Evolutionary conservation across 2,329 filamentous ascomycete species (phyloP).

Genomic region (Ceratocystis huliohia): DNA sequence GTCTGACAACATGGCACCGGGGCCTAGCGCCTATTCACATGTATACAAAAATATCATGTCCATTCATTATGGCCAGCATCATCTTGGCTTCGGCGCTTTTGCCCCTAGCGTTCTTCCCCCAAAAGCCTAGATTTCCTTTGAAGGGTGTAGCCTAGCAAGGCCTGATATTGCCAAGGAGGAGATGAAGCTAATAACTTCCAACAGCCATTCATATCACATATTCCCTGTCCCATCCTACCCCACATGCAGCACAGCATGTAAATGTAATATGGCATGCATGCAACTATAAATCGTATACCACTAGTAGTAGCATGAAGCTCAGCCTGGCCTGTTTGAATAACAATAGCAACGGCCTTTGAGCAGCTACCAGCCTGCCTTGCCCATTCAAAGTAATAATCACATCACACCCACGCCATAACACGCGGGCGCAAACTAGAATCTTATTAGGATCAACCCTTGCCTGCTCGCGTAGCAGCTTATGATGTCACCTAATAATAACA

Average conservation of each 20-base stretch:
- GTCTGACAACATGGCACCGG: not conserved
- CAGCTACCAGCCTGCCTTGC: too few relatives aligned
- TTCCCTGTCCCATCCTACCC: too few relatives aligned
- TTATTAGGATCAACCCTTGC: not conserved
- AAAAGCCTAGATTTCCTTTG: not conserved
- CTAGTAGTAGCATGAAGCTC: too few relatives aligned
- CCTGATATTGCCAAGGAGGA: too few relatives aligned
- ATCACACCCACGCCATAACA: not conserved
- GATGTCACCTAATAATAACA: not conserved
- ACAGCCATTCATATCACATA: too few relatives aligned
- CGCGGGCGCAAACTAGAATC: not conserved
- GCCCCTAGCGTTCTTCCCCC: not conserved
- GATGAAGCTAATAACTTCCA: too few relatives aligned
- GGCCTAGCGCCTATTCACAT: too few relatives aligned
- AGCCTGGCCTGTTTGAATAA: too few relatives aligned
- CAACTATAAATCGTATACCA: too few relatives aligned
- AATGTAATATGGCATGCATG: too few relatives aligned
- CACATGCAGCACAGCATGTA: too few relatives aligned
- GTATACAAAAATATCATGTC: not conserved
- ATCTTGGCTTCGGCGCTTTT: not conserved
- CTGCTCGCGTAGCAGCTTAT: not conserved
- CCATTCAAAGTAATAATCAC: not conserved
- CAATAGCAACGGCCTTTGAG: too few relatives aligned
- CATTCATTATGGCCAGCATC: not conserved
- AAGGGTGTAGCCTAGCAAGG: not conserved